phyloP scores from a whole-genome alignment of 1,284 basidiomycete species.

The Meira miltonrushii region DNA sequence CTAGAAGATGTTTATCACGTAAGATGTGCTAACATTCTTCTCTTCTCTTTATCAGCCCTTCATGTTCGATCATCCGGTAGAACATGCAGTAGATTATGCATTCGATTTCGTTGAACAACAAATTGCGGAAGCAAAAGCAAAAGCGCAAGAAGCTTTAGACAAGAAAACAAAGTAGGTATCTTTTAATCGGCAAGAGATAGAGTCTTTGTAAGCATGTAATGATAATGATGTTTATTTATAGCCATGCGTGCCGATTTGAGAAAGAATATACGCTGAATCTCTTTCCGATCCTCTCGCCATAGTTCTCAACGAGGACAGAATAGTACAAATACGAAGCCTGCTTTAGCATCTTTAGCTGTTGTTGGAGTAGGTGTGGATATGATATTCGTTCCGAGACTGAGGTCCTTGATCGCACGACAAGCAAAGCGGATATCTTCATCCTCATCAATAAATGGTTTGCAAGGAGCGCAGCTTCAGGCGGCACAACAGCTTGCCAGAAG shows the following conservation, averaged over 20 bases:
- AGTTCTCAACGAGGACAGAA: no score
- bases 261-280: background rate
- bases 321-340: no score
- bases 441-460: background rate
- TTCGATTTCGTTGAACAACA: slow-evolving; percentile 57
- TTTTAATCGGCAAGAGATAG: background rate
- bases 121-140: background rate
- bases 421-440: background rate
- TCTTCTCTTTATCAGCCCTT: slow-evolving; percentile 22
- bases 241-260: no score
- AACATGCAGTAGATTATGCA: slow-evolving; percentile 55
- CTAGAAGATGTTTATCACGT: background rate
- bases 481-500: slow-evolving; percentile 23
- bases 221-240: background rate
- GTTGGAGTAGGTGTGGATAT: slow-evolving; percentile 47
- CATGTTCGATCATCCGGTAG: slow-evolving; percentile 54
- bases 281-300: background rate
- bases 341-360: slow-evolving; percentile 12
- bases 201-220: background rate
- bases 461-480: background rate
- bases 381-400: slow-evolving; percentile 31
- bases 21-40: slow-evolving; percentile 38
- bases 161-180: slow-evolving; percentile 11
- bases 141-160: background rate
- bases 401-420: slow-evolving; percentile 19